Percentiles rank a stretch among this genome's conserved stretches.
These are phyloP conservation scores for Chaetomium fimeti DNA, from an alignment of 495 filamentous ascomycete species.

Conservation along the genomic window DNA sequence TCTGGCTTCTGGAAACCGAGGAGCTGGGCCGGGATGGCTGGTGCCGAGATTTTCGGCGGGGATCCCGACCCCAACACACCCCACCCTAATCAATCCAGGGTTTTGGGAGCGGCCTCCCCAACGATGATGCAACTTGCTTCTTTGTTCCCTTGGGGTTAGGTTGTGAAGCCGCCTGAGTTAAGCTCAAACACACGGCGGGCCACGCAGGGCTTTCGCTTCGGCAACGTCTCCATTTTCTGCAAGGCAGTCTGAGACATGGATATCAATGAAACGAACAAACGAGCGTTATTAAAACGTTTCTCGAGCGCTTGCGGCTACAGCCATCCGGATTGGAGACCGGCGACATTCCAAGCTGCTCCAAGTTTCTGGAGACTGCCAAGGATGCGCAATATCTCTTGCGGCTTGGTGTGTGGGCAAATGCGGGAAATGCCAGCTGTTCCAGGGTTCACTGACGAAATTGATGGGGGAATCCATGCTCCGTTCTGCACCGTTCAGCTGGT, in stretches of 20 bases:
- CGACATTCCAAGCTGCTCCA: not conserved
- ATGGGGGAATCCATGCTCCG: slow-evolving; percentile 9
- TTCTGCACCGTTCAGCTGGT: slow-evolving; percentile 21
- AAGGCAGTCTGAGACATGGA: not conserved
- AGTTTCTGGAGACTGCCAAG: slow-evolving; percentile 8
- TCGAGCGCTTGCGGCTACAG: not conserved
- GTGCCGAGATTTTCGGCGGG: slow-evolving; percentile 20
- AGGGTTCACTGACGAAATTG: slow-evolving; percentile 4
- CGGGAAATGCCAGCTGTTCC: slow-evolving; percentile 20
- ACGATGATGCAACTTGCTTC: slow-evolving; percentile 14
- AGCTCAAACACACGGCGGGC: not conserved
- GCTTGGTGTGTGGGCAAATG: not conserved
- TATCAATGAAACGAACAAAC: not conserved
- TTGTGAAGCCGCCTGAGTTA: too few species aligned
- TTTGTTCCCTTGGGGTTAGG: not conserved
- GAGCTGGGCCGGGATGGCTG: not conserved
- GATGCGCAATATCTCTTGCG: slow-evolving; percentile 12
- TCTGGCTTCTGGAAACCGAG: slow-evolving; percentile 17
- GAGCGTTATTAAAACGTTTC: not conserved
- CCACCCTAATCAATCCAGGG: not conserved
- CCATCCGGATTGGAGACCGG: not conserved
- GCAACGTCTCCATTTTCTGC: not conserved
- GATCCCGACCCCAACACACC: slow-evolving; percentile 5
- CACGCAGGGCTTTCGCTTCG: not conserved
- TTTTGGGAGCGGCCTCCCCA: not conserved